Evolutionary conservation across 352 stramenopile species (phyloP), one percentile per base, ranked within the genome.

Genomic region (Globisporangium carolinianum): DNA sequence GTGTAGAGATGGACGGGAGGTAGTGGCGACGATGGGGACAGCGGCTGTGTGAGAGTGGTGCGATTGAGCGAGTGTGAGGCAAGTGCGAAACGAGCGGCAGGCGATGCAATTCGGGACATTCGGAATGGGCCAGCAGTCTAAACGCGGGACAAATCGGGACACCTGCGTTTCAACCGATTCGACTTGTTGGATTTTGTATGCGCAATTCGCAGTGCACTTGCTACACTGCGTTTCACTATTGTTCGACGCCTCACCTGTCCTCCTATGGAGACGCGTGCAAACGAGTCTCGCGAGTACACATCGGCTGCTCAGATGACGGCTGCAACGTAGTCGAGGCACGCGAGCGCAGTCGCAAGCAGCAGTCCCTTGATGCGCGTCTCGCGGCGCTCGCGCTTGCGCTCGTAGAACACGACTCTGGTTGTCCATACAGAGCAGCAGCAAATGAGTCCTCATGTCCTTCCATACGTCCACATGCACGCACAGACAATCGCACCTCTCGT

Each of bases 341-440:
- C 74, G 48, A 90, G 73, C 12, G 65, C 64, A 43, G 71, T 56
- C 11, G 72, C 72, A 10, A 90, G 65, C 36, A 76, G 17, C 32
- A 86, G 24, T 2, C 80, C 80, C 53, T 85, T 86, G 63, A 73
- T 71, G 43, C 76, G 74, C 51, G 66, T 84, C 62, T 61, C 76
- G 32, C 69, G 65, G 56, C 71, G 79, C 43, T 88, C 77, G 50
- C 77, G 75, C 63, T 83, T 72, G 57, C 69, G 69, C 55, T 87
- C 71, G 51, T 84, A 67, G 43, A 80, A 87, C 32, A 51, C 68
- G 57, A 72, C 79, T 65, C 78, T 88, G 63, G 24, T 24, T 60
- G 18, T 11, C 24, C 48, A 37, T 14, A 12, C 35, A 11, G n/a
- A n/a, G 54, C 48, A 8, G 10, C 10, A 32, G 10, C 36, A 64